Evolutionary conservation across 1,284 basidiomycete species (phyloP).

Genomic region (Moniliella sp.): DNA sequence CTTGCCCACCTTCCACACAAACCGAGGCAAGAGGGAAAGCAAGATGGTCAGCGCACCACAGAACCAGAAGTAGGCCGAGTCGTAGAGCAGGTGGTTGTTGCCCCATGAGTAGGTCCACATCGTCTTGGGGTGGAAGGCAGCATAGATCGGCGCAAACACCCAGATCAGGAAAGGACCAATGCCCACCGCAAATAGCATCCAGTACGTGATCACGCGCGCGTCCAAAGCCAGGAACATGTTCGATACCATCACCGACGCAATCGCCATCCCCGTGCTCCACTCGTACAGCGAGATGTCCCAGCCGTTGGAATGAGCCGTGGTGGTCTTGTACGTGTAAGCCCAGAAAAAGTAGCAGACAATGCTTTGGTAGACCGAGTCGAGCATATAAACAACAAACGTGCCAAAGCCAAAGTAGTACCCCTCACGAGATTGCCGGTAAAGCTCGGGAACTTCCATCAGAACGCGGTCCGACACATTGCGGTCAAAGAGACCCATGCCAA

Average conservation of each 20-base stretch:
- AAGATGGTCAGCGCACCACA: constrained; percentile 50
- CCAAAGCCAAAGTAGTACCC: constrained; percentile 62
- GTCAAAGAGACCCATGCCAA: constrained; percentile 89
- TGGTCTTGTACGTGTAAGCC: constrained; percentile 56
- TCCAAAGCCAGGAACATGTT: constrained; percentile 79
- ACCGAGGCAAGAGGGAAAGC: constrained; percentile 56
- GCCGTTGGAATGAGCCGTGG: constrained; percentile 58
- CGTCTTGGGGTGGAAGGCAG: constrained; percentile 46
- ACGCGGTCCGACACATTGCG: constrained; percentile 57
- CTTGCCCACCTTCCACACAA: constrained; percentile 53
- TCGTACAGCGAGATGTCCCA: constrained; percentile 61
- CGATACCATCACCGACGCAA: constrained; percentile 57
- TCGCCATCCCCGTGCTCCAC: constrained; percentile 73
- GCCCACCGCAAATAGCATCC: constrained; percentile 65
- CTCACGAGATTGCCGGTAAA: constrained; percentile 64
- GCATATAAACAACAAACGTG: constrained; percentile 61
- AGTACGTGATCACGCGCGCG: constrained; percentile 69
- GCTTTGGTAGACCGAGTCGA: constrained; percentile 65
- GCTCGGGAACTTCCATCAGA: constrained; percentile 74
- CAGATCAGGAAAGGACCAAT: constrained; percentile 56
- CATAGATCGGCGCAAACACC: constrained; percentile 44
- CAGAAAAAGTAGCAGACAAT: constrained; percentile 47
- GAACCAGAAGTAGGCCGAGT: constrained; percentile 72
- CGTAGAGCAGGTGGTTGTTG: constrained; percentile 52
- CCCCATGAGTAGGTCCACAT: constrained; percentile 35